phyloP scores from a whole-genome alignment of 176 grass and related monocot genomes.

The Chrysopogon serrulatus region DNA sequence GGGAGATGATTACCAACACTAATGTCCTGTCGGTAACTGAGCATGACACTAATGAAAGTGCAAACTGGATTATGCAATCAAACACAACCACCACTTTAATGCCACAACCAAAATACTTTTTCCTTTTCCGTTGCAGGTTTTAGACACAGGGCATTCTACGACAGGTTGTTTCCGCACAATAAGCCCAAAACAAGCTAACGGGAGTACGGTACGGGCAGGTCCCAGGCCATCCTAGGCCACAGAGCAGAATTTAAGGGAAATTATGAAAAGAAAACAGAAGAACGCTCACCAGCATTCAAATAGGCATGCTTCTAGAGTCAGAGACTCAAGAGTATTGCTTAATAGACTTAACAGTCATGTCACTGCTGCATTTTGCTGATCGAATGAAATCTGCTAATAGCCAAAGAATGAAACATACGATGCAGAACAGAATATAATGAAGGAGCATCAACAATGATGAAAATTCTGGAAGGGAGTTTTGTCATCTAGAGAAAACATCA shows the following conservation, averaged over 20 bases:
- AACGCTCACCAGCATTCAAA: background rate
- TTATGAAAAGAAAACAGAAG: background rate
- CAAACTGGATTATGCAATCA: constrained; percentile 3
- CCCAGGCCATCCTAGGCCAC: too few species aligned
- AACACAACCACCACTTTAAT: background rate
- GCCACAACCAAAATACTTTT: background rate
- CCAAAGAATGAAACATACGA: too few species aligned
- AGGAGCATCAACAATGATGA: background rate
- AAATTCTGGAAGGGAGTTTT: too few species aligned
- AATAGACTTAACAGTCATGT: background rate
- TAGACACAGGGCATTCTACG: background rate
- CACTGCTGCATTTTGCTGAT: background rate
- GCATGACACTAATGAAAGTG: background rate
- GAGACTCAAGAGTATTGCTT: background rate
- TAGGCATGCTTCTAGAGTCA: background rate
- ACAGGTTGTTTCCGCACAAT: background rate
- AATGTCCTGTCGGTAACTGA: background rate
- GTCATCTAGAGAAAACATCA: too few species aligned
- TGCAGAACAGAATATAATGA: background rate
- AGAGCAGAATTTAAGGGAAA: too few species aligned
- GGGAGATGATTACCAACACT: background rate
- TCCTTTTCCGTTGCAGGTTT: background rate
- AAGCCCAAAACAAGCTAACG: background rate
- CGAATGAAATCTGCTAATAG: too few species aligned
- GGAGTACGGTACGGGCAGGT: too few species aligned